Conservation (phyloP, 345 rosid genomes). For the Pistacia vera region DNA sequence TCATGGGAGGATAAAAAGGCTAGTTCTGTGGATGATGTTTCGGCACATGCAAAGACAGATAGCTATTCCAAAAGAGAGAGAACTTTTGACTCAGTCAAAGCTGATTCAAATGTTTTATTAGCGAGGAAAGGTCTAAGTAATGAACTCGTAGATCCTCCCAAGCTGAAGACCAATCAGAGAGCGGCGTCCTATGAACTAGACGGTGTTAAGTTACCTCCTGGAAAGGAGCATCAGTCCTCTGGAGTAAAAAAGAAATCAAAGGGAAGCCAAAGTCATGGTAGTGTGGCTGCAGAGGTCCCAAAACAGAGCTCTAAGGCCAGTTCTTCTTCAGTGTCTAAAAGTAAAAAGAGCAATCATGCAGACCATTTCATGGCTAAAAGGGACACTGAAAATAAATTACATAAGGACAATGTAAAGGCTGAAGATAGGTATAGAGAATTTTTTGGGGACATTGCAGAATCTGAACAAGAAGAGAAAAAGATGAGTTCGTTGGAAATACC, state of each 20-base stretch:
- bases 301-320: constrained; percentile 44
- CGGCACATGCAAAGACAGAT: constrained; percentile 44
- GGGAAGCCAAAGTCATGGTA: constrained; percentile 43
- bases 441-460: constrained; percentile 68
- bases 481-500: constrained; percentile 34
- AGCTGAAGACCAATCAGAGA: constrained; percentile 46
- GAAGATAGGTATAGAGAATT: constrained; percentile 71
- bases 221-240: constrained; percentile 48
- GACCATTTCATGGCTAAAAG: constrained; percentile 40
- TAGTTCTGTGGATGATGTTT: constrained; percentile 38
- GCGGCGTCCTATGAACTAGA: constrained; percentile 41
- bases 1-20: constrained; percentile 55
- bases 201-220: constrained; percentile 40
- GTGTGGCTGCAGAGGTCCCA: constrained; percentile 34
- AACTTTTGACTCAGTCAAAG: constrained; percentile 33
- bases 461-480: constrained; percentile 64
- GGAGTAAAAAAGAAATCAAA: constrained; percentile 55
- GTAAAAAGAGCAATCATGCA: constrained; percentile 41
- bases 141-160: constrained; percentile 40
- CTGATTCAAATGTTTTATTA: constrained; percentile 39
- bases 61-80: constrained; percentile 47
- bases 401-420: constrained; percentile 44
- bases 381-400: constrained; percentile 48
- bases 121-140: constrained; percentile 44
- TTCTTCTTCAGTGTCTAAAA: constrained; percentile 46